These are phyloP conservation scores for Coemansia sp. DNA, from an alignment of 371 early-diverging fungal species.

Conservation along the genomic window DNA sequence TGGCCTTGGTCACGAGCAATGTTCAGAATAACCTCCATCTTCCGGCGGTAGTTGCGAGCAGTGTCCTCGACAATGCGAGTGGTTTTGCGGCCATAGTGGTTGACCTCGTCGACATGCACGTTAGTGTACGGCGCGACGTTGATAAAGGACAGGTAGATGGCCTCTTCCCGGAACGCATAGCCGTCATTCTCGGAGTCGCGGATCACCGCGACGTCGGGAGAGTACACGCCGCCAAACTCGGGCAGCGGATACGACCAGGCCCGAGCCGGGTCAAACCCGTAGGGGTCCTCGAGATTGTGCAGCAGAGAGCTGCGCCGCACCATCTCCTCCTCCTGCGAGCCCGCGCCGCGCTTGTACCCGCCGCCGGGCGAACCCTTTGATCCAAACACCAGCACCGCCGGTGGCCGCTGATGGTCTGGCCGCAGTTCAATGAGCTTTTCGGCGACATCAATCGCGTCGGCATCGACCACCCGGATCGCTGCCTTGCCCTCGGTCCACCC, in stretches of 20 bases:
- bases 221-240: constrained; percentile 54
- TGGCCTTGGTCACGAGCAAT: constrained; percentile 54
- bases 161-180: constrained; percentile 53
- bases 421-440: constrained; percentile 45
- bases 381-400: constrained; percentile 49
- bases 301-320: constrained; percentile 52
- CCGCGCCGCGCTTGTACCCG: constrained; percentile 54
- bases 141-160: constrained; percentile 51
- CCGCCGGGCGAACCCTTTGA: constrained; percentile 55
- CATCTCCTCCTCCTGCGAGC: constrained; percentile 54
- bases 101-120: constrained; percentile 50
- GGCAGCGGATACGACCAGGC: constrained; percentile 54
- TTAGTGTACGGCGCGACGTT: constrained; percentile 52
- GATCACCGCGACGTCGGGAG: constrained; percentile 53
- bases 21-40: constrained; percentile 52
- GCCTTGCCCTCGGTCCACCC: constrained; percentile 52
- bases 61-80: constrained; percentile 48
- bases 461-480: constrained; percentile 46
- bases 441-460: constrained; percentile 46
- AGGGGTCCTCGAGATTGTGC: constrained; percentile 56
- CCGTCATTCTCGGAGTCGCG: constrained; percentile 52
- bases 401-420: constrained; percentile 45
- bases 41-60: constrained; percentile 50
- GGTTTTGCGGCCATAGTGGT: constrained; percentile 47
- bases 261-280: constrained; percentile 48